A percentile compares a stretch with the other conserved stretches of the same genome.
Evolutionary conservation across 2,329 filamentous ascomycete species (phyloP).

Genomic region (Bipolaris gigantea): DNA sequence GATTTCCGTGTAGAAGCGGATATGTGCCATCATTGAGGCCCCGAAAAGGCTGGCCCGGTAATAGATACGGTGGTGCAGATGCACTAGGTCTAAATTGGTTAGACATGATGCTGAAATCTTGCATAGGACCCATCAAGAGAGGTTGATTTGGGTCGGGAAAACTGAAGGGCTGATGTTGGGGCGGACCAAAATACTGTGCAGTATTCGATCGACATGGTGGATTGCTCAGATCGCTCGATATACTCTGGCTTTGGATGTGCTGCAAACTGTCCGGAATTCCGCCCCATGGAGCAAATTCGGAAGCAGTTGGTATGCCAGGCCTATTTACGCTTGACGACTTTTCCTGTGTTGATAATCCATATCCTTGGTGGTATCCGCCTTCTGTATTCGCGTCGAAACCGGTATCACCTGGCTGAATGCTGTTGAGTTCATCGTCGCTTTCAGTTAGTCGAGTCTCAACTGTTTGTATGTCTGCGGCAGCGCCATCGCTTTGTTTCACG

Average conservation of each 20-base stretch:
- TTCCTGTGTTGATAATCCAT: background rate
- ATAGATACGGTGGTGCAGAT: background rate
- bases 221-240: background rate
- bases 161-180: background rate
- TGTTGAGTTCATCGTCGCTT: background rate
- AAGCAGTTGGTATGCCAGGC: background rate
- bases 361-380: conserved; percentile 6
- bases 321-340: background rate
- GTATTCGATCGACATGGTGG: background rate
- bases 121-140: no score
- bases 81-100: background rate
- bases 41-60: background rate
- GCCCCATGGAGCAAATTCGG: background rate
- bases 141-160: no score
- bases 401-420: background rate
- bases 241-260: background rate
- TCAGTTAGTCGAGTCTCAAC: background rate
- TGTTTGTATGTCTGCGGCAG: background rate
- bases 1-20: background rate
- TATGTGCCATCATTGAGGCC: background rate
- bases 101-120: no score
- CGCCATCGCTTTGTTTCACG: background rate
- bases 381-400: conserved; percentile 8
- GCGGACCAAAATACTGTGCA: background rate
- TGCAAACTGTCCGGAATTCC: background rate